These are phyloP conservation scores for Dictyostelium purpureum DNA, from an alignment of 78 protist species.

Conservation along the genomic window DNA sequence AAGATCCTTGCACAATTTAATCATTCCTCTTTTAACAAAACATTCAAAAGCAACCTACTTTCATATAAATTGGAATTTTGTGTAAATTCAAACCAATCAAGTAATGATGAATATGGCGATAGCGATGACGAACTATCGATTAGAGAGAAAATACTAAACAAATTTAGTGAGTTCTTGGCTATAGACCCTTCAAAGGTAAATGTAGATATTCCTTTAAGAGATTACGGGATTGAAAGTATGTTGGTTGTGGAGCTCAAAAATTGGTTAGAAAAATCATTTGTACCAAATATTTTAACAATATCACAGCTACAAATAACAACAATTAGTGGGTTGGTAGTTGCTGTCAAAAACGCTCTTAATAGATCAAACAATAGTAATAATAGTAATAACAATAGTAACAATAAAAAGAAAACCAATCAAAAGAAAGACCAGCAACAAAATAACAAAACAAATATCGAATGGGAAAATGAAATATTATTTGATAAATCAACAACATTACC, in stretches of 20 bases:
- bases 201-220: background rate
- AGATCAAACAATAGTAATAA: too few species aligned
- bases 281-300: background rate
- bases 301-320: background rate
- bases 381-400: too few species aligned
- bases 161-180: background rate
- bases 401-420: too few species aligned
- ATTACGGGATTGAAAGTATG: constrained; percentile 32
- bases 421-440: too few species aligned
- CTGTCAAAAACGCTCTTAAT: too few species aligned
- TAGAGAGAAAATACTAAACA: background rate
- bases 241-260: constrained; percentile 3
- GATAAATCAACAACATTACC: too few species aligned
- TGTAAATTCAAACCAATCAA: background rate
- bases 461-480: too few species aligned
- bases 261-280: background rate
- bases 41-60: background rate
- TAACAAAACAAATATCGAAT: too few species aligned
- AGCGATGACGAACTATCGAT: background rate
- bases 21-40: background rate
- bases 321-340: background rate
- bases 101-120: background rate
- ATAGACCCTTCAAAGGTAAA: background rate
- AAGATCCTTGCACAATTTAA: background rate
- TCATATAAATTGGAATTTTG: background rate